Percentiles rank a stretch among this genome's conserved stretches.
Conservation (phyloP, 1,139 yeast genomes). For the Taphrina populina region DNA sequence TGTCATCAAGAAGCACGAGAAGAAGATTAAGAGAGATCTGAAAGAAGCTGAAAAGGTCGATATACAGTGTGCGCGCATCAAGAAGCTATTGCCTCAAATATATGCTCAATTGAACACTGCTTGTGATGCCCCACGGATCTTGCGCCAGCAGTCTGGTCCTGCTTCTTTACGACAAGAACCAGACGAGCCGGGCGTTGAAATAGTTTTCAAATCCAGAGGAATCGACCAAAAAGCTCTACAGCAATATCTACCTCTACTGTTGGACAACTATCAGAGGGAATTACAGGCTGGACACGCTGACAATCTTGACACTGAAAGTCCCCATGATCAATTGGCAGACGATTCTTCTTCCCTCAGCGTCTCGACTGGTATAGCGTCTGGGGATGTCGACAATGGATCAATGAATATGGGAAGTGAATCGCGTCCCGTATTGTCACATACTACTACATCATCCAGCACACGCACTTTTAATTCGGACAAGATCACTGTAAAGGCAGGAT, state of each 20-base stretch:
- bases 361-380: neutral
- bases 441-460: neutral
- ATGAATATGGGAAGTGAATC: neutral
- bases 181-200: constrained; percentile 17
- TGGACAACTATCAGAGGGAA: constrained; percentile 14
- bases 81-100: constrained; percentile 12
- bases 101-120: constrained; percentile 26
- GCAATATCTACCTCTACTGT: constrained; percentile 16
- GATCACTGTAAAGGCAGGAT: constrained; percentile 12
- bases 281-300: constrained; percentile 4
- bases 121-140: constrained; percentile 8
- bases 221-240: constrained; percentile 20
- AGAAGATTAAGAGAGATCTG: constrained; percentile 15
- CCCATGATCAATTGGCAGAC: neutral
- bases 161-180: constrained; percentile 22
- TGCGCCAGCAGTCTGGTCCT: constrained; percentile 2
- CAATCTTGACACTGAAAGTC: no score
- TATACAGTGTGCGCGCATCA: constrained; percentile 11
- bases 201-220: constrained; percentile 6
- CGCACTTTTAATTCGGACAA: constrained; percentile 7
- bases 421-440: neutral
- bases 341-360: neutral
- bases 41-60: constrained; percentile 11
- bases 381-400: neutral
- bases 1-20: constrained; percentile 17